Evolutionary conservation across 768 basidiomycete genomes (phyloP).

Genomic region (Boletus sp.): DNA sequence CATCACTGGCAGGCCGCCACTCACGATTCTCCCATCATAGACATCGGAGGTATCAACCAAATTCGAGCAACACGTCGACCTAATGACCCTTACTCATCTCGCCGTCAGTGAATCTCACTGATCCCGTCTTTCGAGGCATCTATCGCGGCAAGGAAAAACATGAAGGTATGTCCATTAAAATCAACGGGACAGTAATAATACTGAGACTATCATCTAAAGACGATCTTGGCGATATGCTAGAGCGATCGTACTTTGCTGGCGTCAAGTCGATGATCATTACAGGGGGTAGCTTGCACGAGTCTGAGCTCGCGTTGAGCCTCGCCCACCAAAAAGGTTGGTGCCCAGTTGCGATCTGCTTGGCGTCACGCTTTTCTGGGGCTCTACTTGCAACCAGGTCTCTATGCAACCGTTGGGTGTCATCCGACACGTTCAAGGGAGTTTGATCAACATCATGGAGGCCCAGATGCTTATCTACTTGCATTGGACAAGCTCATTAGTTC

Average conservation of each 20-base stretch:
- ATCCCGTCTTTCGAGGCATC: slow-evolving; percentile 54
- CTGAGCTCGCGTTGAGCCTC: slow-evolving; percentile 55
- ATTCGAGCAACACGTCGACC: background rate
- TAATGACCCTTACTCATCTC: background rate
- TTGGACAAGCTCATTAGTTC: slow-evolving; percentile 53
- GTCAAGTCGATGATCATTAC: slow-evolving; percentile 75
- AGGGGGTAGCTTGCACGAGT: slow-evolving; percentile 68
- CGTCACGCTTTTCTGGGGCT: background rate
- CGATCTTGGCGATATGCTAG: slow-evolving; percentile 59
- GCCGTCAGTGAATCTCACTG: slow-evolving; percentile 49
- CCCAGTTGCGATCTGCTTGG: background rate
- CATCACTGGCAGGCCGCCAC: background rate
- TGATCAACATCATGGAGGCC: slow-evolving; percentile 52
- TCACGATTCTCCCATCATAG: slow-evolving; percentile 19
- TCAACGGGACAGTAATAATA: background rate
- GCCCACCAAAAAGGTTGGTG: slow-evolving; percentile 53
- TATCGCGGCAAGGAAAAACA: slow-evolving; percentile 52
- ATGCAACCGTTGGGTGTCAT: slow-evolving; percentile 77
- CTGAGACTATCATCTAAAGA: slow-evolving; percentile 36
- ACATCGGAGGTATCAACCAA: slow-evolving; percentile 38
- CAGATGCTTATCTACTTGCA: slow-evolving; percentile 57
- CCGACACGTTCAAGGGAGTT: slow-evolving; percentile 75
- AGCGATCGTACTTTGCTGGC: slow-evolving; percentile 55
- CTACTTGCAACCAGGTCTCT: slow-evolving; percentile 44
- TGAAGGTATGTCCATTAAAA: slow-evolving; percentile 35